phyloP scores from a whole-genome alignment of 2,329 filamentous ascomycete genomes.

The Huntiella abstrusa region DNA sequence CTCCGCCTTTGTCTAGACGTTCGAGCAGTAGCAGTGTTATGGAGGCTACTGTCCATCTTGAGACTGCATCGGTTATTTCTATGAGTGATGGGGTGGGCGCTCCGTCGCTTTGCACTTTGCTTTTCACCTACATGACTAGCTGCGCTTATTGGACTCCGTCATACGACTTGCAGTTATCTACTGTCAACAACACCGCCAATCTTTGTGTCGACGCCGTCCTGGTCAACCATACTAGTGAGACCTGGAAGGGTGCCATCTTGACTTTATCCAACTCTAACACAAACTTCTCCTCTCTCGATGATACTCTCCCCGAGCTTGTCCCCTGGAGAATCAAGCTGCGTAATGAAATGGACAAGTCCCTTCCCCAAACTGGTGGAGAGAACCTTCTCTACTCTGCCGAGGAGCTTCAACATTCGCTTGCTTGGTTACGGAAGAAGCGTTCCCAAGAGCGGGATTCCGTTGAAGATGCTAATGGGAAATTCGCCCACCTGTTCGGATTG shows the following conservation, averaged over 20 bases:
- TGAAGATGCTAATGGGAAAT: no score
- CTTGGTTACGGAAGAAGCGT: slow-evolving; percentile 16
- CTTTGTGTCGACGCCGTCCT: slow-evolving; percentile 45
- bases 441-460: slow-evolving; percentile 1
- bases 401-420: slow-evolving; percentile 19
- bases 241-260: slow-evolving; percentile 41
- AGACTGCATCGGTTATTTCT: background rate
- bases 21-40: slow-evolving; percentile 34
- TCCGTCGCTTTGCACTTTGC: slow-evolving; percentile 17
- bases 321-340: slow-evolving; percentile 38
- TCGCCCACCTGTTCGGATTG: no score
- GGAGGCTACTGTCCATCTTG: slow-evolving; percentile 18
- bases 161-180: slow-evolving; percentile 44
- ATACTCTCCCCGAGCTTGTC: slow-evolving; percentile 33
- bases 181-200: slow-evolving; percentile 29
- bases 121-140: slow-evolving; percentile 39
- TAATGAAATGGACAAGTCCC: slow-evolving; percentile 14
- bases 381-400: slow-evolving; percentile 22
- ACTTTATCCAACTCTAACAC: slow-evolving; percentile 45
- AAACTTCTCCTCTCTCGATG: slow-evolving; percentile 34
- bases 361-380: slow-evolving; percentile 7
- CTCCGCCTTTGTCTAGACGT: slow-evolving; percentile 28
- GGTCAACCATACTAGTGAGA: slow-evolving; percentile 43
- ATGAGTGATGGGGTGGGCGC: background rate
- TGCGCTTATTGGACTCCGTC: slow-evolving; percentile 40